phyloP scores from a whole-genome alignment of 495 filamentous ascomycete species.

The Penicillium manginii region DNA sequence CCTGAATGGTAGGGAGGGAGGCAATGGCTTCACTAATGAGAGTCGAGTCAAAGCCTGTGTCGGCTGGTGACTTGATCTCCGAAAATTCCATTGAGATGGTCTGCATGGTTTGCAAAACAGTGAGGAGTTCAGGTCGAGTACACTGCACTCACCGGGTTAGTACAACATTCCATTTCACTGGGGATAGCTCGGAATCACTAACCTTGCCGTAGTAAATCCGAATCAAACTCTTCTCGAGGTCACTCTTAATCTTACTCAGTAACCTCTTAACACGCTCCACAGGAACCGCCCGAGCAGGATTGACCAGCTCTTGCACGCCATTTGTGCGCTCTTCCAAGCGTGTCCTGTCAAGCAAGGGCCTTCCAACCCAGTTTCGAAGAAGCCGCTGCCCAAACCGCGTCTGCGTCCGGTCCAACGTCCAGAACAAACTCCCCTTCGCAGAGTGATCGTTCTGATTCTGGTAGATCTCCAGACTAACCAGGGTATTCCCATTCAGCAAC shows the following conservation, averaged over 20 bases:
- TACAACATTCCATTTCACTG: background rate
- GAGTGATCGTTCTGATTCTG: constrained; percentile 90
- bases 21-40: constrained; percentile 75
- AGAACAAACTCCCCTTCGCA: constrained; percentile 88
- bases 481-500: constrained; percentile 93
- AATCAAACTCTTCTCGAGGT: constrained; percentile 90
- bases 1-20: constrained; percentile 73
- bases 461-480: constrained; percentile 94
- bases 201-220: constrained; percentile 94
- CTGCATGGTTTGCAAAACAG: constrained; percentile 82
- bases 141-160: constrained; percentile 56
- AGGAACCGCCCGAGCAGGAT: constrained; percentile 61
- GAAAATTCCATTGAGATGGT: constrained; percentile 75
- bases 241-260: constrained; percentile 71
- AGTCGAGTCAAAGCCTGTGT: constrained; percentile 74
- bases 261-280: constrained; percentile 75
- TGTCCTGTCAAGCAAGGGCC: constrained; percentile 79
- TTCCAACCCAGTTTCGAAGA: constrained; percentile 92
- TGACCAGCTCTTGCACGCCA: constrained; percentile 88
- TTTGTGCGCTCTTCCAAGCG: constrained; percentile 81
- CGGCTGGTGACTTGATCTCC: constrained; percentile 62
- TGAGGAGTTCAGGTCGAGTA: constrained; percentile 85
- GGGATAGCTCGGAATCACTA: no score
- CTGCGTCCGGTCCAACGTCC: constrained; percentile 90
- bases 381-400: constrained; percentile 89